phyloP scores from a whole-genome alignment of 345 rosid species.

The Melastoma malabathricum region DNA sequence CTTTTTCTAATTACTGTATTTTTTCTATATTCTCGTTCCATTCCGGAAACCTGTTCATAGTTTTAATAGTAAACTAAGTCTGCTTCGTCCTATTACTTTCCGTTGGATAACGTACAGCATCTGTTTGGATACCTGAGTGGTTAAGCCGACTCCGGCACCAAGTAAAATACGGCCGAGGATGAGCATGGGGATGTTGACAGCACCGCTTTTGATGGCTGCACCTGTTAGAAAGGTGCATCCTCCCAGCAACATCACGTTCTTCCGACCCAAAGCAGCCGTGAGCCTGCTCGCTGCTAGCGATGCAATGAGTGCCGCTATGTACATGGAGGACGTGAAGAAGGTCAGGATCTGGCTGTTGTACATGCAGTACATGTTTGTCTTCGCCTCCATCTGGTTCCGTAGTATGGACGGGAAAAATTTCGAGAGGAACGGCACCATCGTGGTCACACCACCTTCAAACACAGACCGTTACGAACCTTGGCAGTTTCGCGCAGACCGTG shows the following conservation, averaged over 20 bases:
- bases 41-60: too few species aligned
- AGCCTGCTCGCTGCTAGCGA: constrained; percentile 58
- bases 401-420: constrained; percentile 57
- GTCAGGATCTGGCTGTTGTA: constrained; percentile 56
- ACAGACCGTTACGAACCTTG: not conserved
- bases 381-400: constrained; percentile 30
- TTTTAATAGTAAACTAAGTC: too few species aligned
- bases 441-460: constrained; percentile 59
- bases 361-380: constrained; percentile 41
- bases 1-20: too few species aligned
- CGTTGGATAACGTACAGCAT: too few species aligned
- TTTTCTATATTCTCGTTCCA: too few species aligned
- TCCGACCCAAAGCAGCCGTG: constrained; percentile 34
- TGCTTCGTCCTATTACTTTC: too few species aligned
- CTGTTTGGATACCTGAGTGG: constrained; percentile 37
- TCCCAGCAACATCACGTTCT: constrained; percentile 49
- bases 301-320: constrained; percentile 49
- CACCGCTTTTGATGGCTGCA: constrained; percentile 45
- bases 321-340: constrained; percentile 63
- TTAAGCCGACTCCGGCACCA: constrained; percentile 71
- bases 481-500: too few species aligned
- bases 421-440: constrained; percentile 67
- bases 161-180: constrained; percentile 59
- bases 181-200: constrained; percentile 48
- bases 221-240: constrained; percentile 55